Evolutionary conservation across 2,329 filamentous ascomycete species (phyloP).

Genomic region (Kalmusia sp.): DNA sequence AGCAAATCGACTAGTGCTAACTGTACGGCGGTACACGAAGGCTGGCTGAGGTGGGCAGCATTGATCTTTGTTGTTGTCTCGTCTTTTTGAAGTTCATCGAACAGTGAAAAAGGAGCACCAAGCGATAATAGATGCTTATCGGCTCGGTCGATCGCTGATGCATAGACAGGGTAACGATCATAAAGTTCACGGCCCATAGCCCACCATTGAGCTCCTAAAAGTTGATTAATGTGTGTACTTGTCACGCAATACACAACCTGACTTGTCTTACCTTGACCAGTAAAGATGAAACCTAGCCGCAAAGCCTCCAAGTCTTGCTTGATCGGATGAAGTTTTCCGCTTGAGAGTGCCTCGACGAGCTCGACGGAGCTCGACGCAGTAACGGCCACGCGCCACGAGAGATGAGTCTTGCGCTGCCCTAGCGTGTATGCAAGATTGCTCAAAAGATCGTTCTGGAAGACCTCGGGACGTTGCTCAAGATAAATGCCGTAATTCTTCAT

Average conservation of each 20-base stretch:
- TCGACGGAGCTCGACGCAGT: slow-evolving; percentile 16
- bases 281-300: slow-evolving; percentile 36
- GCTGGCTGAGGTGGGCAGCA: slow-evolving; percentile 31
- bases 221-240: not conserved
- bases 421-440: slow-evolving; percentile 35
- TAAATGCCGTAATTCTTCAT: slow-evolving; percentile 33
- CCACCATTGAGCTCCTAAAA: slow-evolving; percentile 36
- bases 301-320: slow-evolving; percentile 25
- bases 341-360: slow-evolving; percentile 25
- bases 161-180: slow-evolving; percentile 17
- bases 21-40: slow-evolving; percentile 38
- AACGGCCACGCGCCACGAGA: slow-evolving; percentile 30
- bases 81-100: slow-evolving; percentile 27
- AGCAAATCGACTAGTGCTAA: slow-evolving; percentile 35
- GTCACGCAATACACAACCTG: not conserved
- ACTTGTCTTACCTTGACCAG: slow-evolving; percentile 33
- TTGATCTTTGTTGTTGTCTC: slow-evolving; percentile 26
- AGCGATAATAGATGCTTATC: slow-evolving; percentile 13
- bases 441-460: slow-evolving; percentile 32
- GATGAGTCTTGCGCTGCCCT: slow-evolving; percentile 29
- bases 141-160: slow-evolving; percentile 14
- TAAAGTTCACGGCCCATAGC: slow-evolving; percentile 33
- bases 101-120: slow-evolving; percentile 17
- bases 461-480: slow-evolving; percentile 32
- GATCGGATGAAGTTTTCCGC: slow-evolving; percentile 22